These are phyloP conservation scores for Anethum foeniculum DNA, from an alignment of 140 eudicot species.

Conservation along the genomic window DNA sequence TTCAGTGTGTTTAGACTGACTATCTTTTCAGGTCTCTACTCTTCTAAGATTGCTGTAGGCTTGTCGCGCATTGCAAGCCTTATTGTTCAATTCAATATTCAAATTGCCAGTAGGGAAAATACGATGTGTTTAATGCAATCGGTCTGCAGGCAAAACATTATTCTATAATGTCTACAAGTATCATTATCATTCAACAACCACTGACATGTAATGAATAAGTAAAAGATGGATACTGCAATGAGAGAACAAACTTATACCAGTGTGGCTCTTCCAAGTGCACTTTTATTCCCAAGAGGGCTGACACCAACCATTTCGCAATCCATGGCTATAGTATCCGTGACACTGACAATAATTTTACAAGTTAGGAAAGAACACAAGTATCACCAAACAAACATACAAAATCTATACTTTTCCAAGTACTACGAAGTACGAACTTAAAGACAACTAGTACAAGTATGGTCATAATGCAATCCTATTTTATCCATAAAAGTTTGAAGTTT, in stretches of 20 bases:
- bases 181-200: not conserved
- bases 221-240: constrained; percentile 1
- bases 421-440: not conserved
- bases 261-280: constrained; percentile 94
- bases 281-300: constrained; percentile 73
- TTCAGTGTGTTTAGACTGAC: not conserved
- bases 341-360: constrained; percentile 34
- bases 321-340: constrained; percentile 73
- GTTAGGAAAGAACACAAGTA: constrained; percentile 12
- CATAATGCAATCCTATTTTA: not conserved
- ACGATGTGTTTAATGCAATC: not conserved
- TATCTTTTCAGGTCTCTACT: not conserved
- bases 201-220: not conserved
- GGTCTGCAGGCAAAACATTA: not conserved
- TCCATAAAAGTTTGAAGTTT: not conserved
- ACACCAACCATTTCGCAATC: constrained; percentile 99
- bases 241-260: constrained; percentile 48
- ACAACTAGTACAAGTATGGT: not conserved
- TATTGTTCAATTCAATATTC: not conserved
- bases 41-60: not conserved
- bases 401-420: not conserved
- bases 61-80: not conserved
- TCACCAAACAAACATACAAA: not conserved
- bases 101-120: not conserved
- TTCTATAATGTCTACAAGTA: not conserved